Percentiles rank a stretch among this genome's conserved stretches.
Evolutionary conservation across 768 basidiomycete species (phyloP).

Genomic region (Thelephora aurantiotincta): DNA sequence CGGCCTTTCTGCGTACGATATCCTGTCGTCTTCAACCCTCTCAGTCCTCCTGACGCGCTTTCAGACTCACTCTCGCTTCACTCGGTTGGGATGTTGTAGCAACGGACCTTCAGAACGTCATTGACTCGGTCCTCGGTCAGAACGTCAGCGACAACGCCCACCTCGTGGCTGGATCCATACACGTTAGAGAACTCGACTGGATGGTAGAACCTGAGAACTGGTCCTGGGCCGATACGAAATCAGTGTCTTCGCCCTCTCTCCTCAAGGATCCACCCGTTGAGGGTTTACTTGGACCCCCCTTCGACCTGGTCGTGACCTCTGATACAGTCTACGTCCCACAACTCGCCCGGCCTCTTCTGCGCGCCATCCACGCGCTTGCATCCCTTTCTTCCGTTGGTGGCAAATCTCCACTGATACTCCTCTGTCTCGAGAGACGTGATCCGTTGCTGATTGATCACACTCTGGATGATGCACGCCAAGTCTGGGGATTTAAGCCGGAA

Average conservation of each 20-base stretch:
- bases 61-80: conserved; percentile 48
- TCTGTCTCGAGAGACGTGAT: conserved; percentile 72
- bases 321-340: conserved; percentile 64
- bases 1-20: conserved; percentile 59
- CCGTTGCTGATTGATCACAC: conserved; percentile 44
- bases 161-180: conserved; percentile 28
- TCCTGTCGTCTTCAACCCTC: conserved; percentile 1
- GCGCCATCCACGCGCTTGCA: conserved; percentile 41
- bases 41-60: conserved; percentile 3
- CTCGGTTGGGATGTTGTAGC: conserved; percentile 66
- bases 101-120: conserved; percentile 57
- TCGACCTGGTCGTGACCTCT: conserved; percentile 68
- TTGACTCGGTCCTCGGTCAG: conserved; percentile 40
- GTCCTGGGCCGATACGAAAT: conserved; percentile 33
- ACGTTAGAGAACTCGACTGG: conserved; percentile 64
- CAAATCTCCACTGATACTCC: conserved; percentile 24
- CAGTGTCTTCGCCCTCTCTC: conserved; percentile 18
- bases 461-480: conserved; percentile 36
- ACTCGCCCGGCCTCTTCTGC: conserved; percentile 56
- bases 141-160: conserved; percentile 36
- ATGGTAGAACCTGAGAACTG: conserved; percentile 37
- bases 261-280: conserved; percentile 1
- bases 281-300: conserved; percentile 32
- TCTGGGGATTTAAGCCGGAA: conserved; percentile 43
- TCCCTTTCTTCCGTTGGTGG: conserved; percentile 18